Base-by-base conservation (phyloP, 2,329 filamentous ascomycete species). In the Nannizziopsis barbatae region DNA sequence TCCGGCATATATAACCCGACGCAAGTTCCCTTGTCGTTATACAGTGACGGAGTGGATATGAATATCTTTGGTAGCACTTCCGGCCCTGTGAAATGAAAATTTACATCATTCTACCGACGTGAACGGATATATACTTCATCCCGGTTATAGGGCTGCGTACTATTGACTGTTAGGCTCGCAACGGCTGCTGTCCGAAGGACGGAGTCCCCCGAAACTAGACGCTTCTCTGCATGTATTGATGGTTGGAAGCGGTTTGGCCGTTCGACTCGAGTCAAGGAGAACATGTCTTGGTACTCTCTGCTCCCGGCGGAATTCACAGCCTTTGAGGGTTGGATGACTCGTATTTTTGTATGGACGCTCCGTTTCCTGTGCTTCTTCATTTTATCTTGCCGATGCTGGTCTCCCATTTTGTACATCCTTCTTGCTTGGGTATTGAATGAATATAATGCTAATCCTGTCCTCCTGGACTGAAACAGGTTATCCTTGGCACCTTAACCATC, bases 211-310 rank as follows among this genome's bases (percentile, higher is more conserved):
- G 22, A 27, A 7, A 27, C 22, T 27, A 27, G 4, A 27, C 45
- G 45, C 22, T 35, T 6, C 31, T 14, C 9, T 40, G 45, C 45
- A 47, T 47, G 31, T n/a, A 37, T 20, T 5, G 2, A 27, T 15
- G 12, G 12, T 20, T 43, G 8, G 9, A 42, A 27, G n/a, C 33
- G 2, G n/a, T 17, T 45, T n/a, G 22, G n/a, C 15, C 6, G 7
- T 30, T 10, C 12, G n/a, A 36, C 15, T 43, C 30, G 27, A 42
- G 3, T 30, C 30, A 37, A 27, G 22, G 30, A 36, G 36, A 42
- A 18, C 6, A 84, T 84, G 81, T 74, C 75, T 39, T 75, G 77
- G 70, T 78, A 80, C 54, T 83, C 80, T 1, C 74, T 84, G 50
- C 72, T 84, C 31, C 81, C 81, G 1, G 67, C 73, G 14, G 68